Conservation (phyloP, 352 stramenopile genomes). For the Phytopythium litorale region DNA sequence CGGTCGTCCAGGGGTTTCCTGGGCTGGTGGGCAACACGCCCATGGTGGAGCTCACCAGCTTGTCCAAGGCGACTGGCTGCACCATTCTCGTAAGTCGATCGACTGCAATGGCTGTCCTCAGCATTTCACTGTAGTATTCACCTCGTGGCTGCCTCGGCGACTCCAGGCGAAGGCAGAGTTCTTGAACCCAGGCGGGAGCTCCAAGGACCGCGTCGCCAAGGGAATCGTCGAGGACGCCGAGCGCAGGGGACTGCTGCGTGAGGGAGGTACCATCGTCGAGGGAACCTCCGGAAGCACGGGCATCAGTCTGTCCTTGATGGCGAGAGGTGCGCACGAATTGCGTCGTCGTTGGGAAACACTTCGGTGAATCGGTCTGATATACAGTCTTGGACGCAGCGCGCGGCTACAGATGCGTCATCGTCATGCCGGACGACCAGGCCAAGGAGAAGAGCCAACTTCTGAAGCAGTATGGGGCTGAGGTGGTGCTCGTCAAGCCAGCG, state of each 20-base stretch:
- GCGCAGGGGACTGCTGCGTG: conserved; percentile 73
- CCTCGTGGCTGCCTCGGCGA: not conserved
- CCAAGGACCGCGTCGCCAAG: conserved; percentile 96
- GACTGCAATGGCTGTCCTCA: not conserved
- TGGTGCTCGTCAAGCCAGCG: conserved; percentile 86
- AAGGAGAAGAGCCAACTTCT: conserved; percentile 89
- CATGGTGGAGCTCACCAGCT: conserved; percentile 84
- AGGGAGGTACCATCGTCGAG: conserved; percentile 95
- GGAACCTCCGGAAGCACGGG: conserved; percentile 97
- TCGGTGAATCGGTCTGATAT: not conserved
- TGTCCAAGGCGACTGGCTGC: conserved; percentile 91
- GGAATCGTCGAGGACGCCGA: conserved; percentile 95
- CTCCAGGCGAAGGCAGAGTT: conserved; percentile 93
- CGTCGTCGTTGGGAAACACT: not conserved
- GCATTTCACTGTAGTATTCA: not conserved
- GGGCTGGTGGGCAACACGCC: conserved; percentile 93
- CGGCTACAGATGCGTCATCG: conserved; percentile 94
- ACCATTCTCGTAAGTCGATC: conserved; percentile 65
- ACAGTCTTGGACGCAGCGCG: conserved; percentile 39
- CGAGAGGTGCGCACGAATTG: conserved; percentile 39
- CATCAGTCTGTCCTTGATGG: conserved; percentile 95
- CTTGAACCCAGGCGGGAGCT: conserved; percentile 96
- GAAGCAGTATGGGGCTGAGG: conserved; percentile 80
- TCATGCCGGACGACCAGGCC: conserved; percentile 97
- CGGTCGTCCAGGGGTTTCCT: conserved; percentile 60